Base-by-base conservation (phyloP, 108 stramenopile genomes). In the Conticribra weissflogii region DNA sequence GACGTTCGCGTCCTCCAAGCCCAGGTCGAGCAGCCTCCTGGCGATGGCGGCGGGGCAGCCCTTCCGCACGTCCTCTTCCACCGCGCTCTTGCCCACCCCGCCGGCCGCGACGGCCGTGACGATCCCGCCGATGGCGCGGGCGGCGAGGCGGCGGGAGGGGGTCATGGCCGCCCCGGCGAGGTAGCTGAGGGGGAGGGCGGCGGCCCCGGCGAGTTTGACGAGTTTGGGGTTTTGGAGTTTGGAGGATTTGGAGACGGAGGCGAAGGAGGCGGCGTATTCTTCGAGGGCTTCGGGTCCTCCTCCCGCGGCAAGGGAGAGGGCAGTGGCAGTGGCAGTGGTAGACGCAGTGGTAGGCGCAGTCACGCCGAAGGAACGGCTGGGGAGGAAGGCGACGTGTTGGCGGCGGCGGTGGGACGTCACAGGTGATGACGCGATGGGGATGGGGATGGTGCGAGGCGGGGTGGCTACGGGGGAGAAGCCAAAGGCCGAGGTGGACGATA, bases 31-130 rank as follows among this genome's bases (percentile, higher is more conserved):
- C 1, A 77, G 36, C 24, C 55, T 56, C 15, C 48, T 15, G 23
- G 77, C 77, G 45, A 78, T 61, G 24, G 77, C 77, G 19, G 59
- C 23, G 46, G 77, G 77, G 61, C 77, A 78, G 19, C 65, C 57
- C 17, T 63, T 63, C 2, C 77, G 77, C 3, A 71, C 77, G 49
- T 66, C 77, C 27, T 78, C 77, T 33, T 71, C 70, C 7, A 78
- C 53, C 22, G 77, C 77, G 27, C 41, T 59, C 55, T 62, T 66
- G 31, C 77, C 77, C 17, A 78, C 69, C 16, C 68, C 68, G 5
- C 76, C 76, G n/a, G 76, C 76, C 7, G 76, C 65, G 22, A 56
- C 29, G 5, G 76, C 76, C 22, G 76, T 55, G 18, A 77, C 56
- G 0, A 68, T 55, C 12, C 76, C 76, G 18, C 62, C 76, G 24